Evolutionary conservation across 2,329 filamentous ascomycete genomes (phyloP).

Genomic region (Penicillium carneum): DNA sequence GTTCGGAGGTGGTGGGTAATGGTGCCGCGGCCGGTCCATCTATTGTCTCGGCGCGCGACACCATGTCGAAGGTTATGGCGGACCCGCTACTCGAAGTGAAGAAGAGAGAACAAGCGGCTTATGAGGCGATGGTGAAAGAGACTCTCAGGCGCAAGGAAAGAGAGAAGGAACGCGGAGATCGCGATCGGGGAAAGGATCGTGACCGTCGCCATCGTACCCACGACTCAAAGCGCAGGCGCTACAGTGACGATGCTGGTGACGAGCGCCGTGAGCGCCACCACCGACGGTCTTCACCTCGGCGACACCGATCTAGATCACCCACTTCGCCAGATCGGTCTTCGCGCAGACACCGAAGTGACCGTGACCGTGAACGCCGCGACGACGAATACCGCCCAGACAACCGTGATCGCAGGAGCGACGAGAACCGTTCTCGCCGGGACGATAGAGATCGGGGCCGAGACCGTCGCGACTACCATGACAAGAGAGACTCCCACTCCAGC

Average conservation of each 20-base stretch:
- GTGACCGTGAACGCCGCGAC: slow-evolving; percentile 32
- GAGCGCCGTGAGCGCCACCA: slow-evolving; percentile 31
- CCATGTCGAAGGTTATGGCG: slow-evolving; percentile 82
- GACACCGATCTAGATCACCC: slow-evolving; percentile 38
- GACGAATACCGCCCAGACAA: slow-evolving; percentile 8
- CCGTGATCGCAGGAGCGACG: slow-evolving; percentile 27
- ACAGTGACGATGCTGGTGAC: slow-evolving; percentile 38
- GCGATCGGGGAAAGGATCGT: slow-evolving; percentile 30
- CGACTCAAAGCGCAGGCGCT: slow-evolving; percentile 35
- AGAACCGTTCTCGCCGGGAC: slow-evolving; percentile 21
- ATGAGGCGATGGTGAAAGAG: slow-evolving; percentile 64
- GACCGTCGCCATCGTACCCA: slow-evolving; percentile 33
- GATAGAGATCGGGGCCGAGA: slow-evolving; percentile 27
- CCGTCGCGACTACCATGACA: slow-evolving; percentile 31
- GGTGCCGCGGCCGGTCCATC: slow-evolving; percentile 49
- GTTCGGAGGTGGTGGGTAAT: slow-evolving; percentile 49
- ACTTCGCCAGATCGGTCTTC: slow-evolving; percentile 35
- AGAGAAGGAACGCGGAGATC: slow-evolving; percentile 34
- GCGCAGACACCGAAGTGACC: slow-evolving; percentile 36
- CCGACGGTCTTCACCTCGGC: slow-evolving; percentile 35
- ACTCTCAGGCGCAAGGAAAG: slow-evolving; percentile 45
- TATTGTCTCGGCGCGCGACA: slow-evolving; percentile 79
- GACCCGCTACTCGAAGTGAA: slow-evolving; percentile 94
- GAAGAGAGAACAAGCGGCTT: slow-evolving; percentile 83
- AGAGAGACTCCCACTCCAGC: slow-evolving; percentile 32